These are phyloP conservation scores for Paraurostyla sp. DNA, from an alignment of 73 alveolate species.

Conservation along the genomic window DNA sequence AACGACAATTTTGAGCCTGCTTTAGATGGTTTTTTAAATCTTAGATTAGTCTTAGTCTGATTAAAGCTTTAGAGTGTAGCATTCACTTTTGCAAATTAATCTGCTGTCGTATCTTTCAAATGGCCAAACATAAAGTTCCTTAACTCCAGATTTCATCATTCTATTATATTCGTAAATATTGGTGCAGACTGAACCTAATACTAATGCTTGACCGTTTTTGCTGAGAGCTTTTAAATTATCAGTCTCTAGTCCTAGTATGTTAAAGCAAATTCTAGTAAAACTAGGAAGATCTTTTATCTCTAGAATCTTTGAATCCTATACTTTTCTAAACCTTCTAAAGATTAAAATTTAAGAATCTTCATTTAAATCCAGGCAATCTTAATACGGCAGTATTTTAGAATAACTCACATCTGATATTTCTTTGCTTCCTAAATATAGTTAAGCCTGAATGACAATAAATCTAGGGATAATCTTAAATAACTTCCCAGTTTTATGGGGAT, in stretches of 20 bases:
- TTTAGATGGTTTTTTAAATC: too few relatives aligned
- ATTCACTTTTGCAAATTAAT: constrained; percentile 32
- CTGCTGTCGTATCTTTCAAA: constrained; percentile 47
- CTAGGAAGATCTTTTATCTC: constrained; percentile 24
- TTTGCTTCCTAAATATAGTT: constrained; percentile 19
- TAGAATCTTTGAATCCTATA: constrained; percentile 13
- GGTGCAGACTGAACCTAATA: constrained; percentile 61
- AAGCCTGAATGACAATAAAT: constrained; percentile 1
- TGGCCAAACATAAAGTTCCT: constrained; percentile 52
- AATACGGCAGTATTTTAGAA: not conserved
- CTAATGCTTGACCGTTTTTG: constrained; percentile 1
- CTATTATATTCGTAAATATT: constrained; percentile 45
- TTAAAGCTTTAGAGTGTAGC: not conserved
- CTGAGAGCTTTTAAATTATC: not conserved
- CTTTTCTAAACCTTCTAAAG: too few relatives aligned
- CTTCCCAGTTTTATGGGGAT: not conserved
- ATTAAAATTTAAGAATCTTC: too few relatives aligned
- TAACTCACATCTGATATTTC: not conserved
- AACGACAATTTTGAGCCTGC: not conserved
- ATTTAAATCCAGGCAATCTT: not conserved
- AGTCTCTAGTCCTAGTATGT: constrained; percentile 11
- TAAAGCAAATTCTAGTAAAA: constrained; percentile 46
- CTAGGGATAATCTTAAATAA: not conserved
- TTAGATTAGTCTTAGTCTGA: too few relatives aligned
- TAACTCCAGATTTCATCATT: not conserved